Evolutionary conservation across 1,284 basidiomycete species (phyloP).

Genomic region (Phellopilus nigrolimitatus): DNA sequence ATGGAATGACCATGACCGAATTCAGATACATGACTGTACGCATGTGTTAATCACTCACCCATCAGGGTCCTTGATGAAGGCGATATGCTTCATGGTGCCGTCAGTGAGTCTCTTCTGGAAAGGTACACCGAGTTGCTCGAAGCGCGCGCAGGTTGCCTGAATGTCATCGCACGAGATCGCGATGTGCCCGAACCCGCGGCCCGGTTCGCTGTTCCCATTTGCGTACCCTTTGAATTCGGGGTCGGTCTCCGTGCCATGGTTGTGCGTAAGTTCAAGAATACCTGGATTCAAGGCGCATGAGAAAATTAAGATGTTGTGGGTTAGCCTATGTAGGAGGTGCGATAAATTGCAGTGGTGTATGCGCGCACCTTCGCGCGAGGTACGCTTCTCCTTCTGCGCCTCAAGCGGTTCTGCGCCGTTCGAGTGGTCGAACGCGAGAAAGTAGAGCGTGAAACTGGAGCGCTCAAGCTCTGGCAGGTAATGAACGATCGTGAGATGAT

Average conservation of each 20-base stretch:
- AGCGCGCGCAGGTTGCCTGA: constrained; percentile 77
- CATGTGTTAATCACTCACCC: constrained; percentile 51
- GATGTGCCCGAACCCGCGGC: constrained; percentile 82
- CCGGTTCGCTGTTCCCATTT: constrained; percentile 81
- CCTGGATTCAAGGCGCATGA: constrained; percentile 35
- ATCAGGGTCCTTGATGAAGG: constrained; percentile 88
- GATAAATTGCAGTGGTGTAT: constrained; percentile 5
- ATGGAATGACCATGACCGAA: constrained; percentile 8
- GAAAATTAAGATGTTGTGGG: not conserved
- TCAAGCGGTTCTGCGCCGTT: constrained; percentile 42
- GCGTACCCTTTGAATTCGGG: constrained; percentile 74
- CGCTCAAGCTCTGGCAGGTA: constrained; percentile 41
- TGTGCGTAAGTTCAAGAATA: constrained; percentile 84
- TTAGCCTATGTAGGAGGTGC: not conserved
- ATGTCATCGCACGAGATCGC: constrained; percentile 83
- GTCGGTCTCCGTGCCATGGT: constrained; percentile 86
- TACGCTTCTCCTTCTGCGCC: constrained; percentile 43
- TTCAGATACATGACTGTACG: no score
- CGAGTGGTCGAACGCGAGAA: constrained; percentile 70
- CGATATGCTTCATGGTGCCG: constrained; percentile 82
- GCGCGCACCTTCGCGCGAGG: constrained; percentile 58
- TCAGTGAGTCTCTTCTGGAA: constrained; percentile 90
- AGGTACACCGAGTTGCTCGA: constrained; percentile 76
- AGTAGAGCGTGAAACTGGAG: constrained; percentile 73
- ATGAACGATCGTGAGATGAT: constrained; percentile 8